Conservation (phyloP, 352 stramenopile genomes). For the Blastocystis sp. region DNA sequence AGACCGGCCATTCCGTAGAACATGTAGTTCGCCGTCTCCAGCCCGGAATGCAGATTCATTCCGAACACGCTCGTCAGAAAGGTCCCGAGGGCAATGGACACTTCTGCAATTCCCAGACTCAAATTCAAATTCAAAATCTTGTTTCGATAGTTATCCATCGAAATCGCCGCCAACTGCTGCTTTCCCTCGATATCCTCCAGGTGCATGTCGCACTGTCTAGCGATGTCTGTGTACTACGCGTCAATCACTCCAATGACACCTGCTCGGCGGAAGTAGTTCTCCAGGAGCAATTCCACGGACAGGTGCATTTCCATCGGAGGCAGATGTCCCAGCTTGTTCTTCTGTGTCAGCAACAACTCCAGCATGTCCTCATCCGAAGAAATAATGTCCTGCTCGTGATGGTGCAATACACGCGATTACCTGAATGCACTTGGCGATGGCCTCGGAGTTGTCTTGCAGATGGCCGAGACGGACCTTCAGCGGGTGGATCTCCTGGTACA, state of each 20-base stretch:
- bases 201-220: conserved; percentile 20
- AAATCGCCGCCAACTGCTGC: conserved; percentile 47
- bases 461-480: conserved; percentile 24
- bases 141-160: conserved; percentile 49
- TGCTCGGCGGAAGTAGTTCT: conserved; percentile 27
- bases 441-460: conserved; percentile 19
- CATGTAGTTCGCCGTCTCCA: neutral
- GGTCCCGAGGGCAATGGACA: conserved; percentile 9
- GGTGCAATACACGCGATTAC: neutral
- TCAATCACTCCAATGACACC: neutral
- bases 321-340: conserved; percentile 40
- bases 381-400: conserved; percentile 19
- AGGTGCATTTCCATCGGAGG: conserved; percentile 22
- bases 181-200: conserved; percentile 39
- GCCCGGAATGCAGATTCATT: conserved; percentile 14
- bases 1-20: conserved; percentile 11
- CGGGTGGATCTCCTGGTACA: conserved; percentile 42
- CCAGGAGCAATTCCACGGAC: conserved; percentile 9
- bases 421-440: conserved; percentile 43
- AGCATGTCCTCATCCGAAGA: conserved; percentile 35
- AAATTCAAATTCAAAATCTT: conserved; percentile 49
- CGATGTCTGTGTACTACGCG: conserved; percentile 29
- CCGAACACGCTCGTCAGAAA: conserved; percentile 25
- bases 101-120: conserved; percentile 1
- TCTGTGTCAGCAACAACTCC: conserved; percentile 41